Evolutionary conservation across 805 yeast genomes (phyloP).

Genomic region (Cyberlindnera saturnus): DNA sequence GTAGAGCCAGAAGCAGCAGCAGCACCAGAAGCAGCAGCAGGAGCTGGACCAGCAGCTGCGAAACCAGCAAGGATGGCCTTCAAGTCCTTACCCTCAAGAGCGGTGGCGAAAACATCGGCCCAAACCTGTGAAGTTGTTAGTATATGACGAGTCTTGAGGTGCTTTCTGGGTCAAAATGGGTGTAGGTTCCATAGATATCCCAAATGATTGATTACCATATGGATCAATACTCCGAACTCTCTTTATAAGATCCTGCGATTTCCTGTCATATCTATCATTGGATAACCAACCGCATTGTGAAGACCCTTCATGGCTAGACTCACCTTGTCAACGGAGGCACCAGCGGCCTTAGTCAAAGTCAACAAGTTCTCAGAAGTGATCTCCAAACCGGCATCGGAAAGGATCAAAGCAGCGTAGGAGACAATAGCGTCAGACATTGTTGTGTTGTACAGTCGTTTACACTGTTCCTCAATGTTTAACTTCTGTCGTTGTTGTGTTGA

Average conservation of each 20-base stretch:
- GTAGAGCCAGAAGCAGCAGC: conserved; percentile 41
- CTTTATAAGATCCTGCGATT: too few relatives aligned
- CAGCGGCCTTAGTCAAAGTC: conserved; percentile 70
- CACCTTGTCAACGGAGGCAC: conserved; percentile 61
- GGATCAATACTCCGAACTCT: too few relatives aligned
- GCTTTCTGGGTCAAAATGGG: neutral
- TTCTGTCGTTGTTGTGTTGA: too few relatives aligned
- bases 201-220: too few relatives aligned
- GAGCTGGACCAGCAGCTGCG: conserved; percentile 44
- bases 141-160: neutral
- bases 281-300: neutral
- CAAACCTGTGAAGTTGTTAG: conserved; percentile 42
- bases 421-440: conserved; percentile 91
- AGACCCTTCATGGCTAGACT: conserved; percentile 6
- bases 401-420: conserved; percentile 96
- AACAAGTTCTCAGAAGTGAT: conserved; percentile 78
- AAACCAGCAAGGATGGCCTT: conserved; percentile 59
- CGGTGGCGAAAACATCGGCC: conserved; percentile 80
- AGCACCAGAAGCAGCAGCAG: conserved; percentile 43
- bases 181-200: neutral
- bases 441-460: conserved; percentile 1
- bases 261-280: neutral
- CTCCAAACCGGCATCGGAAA: conserved; percentile 96
- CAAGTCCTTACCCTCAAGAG: conserved; percentile 74
- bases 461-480: too few relatives aligned